Conservation (phyloP, 2,329 filamentous ascomycete species). For the Aspergillus tubingensis region DNA sequence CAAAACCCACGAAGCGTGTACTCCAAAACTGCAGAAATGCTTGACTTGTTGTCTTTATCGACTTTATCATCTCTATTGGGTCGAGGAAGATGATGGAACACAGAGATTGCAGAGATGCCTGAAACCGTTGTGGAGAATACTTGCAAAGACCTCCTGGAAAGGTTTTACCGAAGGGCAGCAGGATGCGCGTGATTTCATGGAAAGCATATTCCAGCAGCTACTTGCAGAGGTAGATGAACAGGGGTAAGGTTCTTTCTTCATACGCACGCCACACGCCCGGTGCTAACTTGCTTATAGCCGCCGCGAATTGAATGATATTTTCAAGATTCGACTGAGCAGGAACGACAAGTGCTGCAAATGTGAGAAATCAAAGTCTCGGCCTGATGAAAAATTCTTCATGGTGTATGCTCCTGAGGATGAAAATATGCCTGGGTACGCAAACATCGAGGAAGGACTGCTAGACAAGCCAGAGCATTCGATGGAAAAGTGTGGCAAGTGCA, state of each 20-base stretch:
- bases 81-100: background rate
- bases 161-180: constrained; percentile 11
- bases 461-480: background rate
- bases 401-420: background rate
- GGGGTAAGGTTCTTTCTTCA: background rate
- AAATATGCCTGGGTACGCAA: background rate
- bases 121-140: constrained; percentile 8
- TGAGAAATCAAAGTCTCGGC: background rate
- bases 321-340: constrained; percentile 5
- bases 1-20: background rate
- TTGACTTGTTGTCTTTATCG: constrained; percentile 20
- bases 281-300: background rate
- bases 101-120: background rate
- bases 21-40: background rate
- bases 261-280: background rate
- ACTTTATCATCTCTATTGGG: constrained; percentile 24
- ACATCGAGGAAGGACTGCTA: background rate
- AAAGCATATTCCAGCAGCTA: constrained; percentile 11
- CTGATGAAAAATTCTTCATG: constrained; percentile 2
- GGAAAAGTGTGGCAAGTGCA: constrained; percentile 12
- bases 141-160: constrained; percentile 5
- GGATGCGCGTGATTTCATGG: constrained; percentile 23
- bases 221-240: background rate
- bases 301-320: constrained; percentile 1
- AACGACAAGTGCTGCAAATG: constrained; percentile 10